These are phyloP conservation scores for Chamaenerion angustifolium DNA, from an alignment of 345 rosid species.

Conservation along the genomic window DNA sequence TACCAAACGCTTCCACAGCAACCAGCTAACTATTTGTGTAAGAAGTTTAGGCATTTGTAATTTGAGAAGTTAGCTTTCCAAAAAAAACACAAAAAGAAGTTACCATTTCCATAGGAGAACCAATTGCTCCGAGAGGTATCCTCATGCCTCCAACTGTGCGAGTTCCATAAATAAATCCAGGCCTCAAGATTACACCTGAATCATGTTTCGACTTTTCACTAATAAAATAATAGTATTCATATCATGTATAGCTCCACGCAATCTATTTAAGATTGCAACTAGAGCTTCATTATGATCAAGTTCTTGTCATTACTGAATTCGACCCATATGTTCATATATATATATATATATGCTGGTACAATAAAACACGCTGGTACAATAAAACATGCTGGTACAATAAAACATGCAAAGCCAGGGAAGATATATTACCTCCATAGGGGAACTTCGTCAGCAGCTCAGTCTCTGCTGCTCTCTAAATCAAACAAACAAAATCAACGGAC, in stretches of 20 bases:
- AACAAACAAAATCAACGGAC: conserved; percentile 7
- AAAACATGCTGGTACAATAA: too few species aligned
- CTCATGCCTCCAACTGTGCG: conserved; percentile 69
- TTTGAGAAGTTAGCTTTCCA: background rate
- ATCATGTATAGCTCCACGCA: background rate
- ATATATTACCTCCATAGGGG: conserved; percentile 69
- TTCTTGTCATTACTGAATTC: too few species aligned
- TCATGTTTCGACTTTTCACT: background rate
- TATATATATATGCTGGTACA: too few species aligned
- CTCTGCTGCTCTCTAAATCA: conserved; percentile 77
- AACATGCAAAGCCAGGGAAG: conserved; percentile 1
- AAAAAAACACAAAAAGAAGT: conserved; percentile 5
- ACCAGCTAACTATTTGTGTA: background rate
- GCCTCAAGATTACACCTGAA: conserved; percentile 79
- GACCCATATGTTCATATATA: too few species aligned
- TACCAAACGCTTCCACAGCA: background rate
- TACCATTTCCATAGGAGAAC: conserved; percentile 92
- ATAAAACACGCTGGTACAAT: background rate
- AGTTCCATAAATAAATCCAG: conserved; percentile 92
- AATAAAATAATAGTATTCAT: background rate
- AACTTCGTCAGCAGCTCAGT: conserved; percentile 80
- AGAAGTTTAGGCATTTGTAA: background rate
- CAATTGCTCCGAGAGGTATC: conserved; percentile 70
- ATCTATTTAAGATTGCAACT: background rate
- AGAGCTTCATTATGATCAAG: background rate